Evolutionary conservation across 768 basidiomycete species (phyloP).

Genomic region (Paxillus ammoniavirescens): DNA sequence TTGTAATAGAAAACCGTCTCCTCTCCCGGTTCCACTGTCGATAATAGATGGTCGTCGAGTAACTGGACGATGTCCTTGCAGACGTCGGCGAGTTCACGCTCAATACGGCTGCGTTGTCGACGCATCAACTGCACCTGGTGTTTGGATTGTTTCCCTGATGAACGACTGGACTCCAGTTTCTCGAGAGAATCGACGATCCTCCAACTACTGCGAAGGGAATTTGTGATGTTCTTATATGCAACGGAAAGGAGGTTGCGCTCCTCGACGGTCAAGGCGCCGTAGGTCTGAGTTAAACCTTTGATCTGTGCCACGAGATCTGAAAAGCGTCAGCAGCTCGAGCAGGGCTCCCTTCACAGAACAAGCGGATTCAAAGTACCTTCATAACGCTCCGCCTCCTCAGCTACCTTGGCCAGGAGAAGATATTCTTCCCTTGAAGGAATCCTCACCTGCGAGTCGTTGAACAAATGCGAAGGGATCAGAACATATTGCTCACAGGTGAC

Average conservation of each 20-base stretch:
- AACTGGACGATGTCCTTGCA: constrained; percentile 79
- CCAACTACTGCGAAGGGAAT: constrained; percentile 82
- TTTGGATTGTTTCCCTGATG: constrained; percentile 23
- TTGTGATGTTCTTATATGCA: constrained; percentile 89
- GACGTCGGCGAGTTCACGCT: constrained; percentile 69
- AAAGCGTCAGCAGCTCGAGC: constrained; percentile 16
- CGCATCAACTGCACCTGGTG: constrained; percentile 65
- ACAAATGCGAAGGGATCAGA: neutral
- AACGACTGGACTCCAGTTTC: constrained; percentile 49
- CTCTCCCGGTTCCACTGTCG: constrained; percentile 69
- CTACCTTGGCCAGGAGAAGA: constrained; percentile 72
- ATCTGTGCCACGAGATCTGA: constrained; percentile 76
- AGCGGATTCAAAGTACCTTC: constrained; percentile 52
- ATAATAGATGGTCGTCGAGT: constrained; percentile 58
- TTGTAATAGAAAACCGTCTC: constrained; percentile 90
- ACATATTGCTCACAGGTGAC: constrained; percentile 29
- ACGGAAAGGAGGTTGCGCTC: constrained; percentile 88
- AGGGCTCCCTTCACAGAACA: neutral
- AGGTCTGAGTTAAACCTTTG: constrained; percentile 67
- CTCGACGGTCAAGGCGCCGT: constrained; percentile 73
- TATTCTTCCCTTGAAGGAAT: constrained; percentile 38
- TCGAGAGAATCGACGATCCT: constrained; percentile 75
- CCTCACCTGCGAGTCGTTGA: constrained; percentile 24
- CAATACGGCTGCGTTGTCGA: constrained; percentile 71
- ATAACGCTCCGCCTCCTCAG: constrained; percentile 87